Conservation (phyloP, 1,139 yeast genomes). For the Wickerhamiella infanticola region DNA sequence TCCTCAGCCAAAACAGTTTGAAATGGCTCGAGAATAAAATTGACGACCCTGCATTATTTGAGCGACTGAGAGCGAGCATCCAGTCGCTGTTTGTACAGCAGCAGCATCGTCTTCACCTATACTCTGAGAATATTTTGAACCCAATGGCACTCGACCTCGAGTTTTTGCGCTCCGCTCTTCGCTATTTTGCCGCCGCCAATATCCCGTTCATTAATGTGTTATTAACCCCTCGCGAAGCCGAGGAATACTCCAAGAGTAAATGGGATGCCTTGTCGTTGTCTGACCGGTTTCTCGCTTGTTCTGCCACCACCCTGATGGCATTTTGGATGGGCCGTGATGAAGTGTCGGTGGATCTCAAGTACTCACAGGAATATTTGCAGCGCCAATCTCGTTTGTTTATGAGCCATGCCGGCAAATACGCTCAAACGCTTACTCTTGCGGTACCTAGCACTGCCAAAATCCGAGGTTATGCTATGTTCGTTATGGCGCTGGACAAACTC, state of each 20-base stretch:
- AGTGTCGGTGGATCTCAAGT: background rate
- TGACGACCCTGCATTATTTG: slow-evolving; percentile 9
- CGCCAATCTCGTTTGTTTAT: slow-evolving; percentile 3
- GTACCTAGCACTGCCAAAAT: slow-evolving; percentile 2
- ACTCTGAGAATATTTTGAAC: background rate
- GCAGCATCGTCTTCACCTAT: background rate
- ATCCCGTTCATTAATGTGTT: slow-evolving; percentile 1
- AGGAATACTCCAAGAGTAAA: background rate
- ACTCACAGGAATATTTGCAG: background rate
- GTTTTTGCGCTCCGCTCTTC: slow-evolving; percentile 5
- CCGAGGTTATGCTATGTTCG: slow-evolving; percentile 2
- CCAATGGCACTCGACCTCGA: slow-evolving; percentile 4
- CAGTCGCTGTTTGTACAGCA: slow-evolving; percentile 7
- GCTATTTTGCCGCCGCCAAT: background rate
- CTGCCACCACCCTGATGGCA: background rate
- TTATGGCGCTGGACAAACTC: background rate
- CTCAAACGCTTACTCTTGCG: slow-evolving; percentile 20
- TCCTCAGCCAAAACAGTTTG: slow-evolving; percentile 10
- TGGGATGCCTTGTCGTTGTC: background rate
- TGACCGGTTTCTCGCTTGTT: background rate
- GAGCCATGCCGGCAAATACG: slow-evolving; percentile 31
- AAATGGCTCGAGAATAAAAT: slow-evolving; percentile 11
- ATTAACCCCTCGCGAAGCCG: slow-evolving; percentile 2
- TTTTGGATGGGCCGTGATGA: background rate
- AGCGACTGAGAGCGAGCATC: slow-evolving; percentile 6